Evolutionary conservation across 805 yeast genomes (phyloP).

Genomic region (Metschnikowia picachoensis): DNA sequence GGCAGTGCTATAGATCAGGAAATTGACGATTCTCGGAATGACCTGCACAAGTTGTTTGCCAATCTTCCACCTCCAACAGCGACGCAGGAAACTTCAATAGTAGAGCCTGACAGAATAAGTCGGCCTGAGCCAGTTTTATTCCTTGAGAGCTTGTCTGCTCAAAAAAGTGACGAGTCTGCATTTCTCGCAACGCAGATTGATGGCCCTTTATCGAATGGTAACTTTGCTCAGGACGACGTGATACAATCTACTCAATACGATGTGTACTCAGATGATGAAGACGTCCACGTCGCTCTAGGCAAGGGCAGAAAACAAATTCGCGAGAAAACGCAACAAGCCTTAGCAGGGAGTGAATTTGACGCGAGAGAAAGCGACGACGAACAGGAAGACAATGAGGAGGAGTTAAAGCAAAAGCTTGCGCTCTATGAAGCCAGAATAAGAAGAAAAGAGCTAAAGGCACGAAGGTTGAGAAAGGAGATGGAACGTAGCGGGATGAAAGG

Average conservation of each 20-base stretch:
- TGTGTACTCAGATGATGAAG: conserved; percentile 21
- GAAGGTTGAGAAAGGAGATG: conserved; percentile 45
- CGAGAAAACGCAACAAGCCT: not conserved
- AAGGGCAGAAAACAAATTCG: conserved; percentile 23
- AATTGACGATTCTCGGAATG: not conserved
- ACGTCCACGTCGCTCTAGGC: conserved; percentile 23
- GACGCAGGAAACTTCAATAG: conserved; percentile 5
- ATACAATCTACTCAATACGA: conserved; percentile 8
- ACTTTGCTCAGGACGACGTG: conserved; percentile 9
- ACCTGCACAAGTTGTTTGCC: conserved; percentile 20
- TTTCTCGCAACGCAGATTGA: conserved; percentile 19
- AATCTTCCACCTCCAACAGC: conserved; percentile 26
- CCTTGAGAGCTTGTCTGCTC: conserved; percentile 18
- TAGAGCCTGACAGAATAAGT: not conserved
- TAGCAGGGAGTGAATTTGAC: conserved; percentile 13
- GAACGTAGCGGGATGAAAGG: conserved; percentile 54
- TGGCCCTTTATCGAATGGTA: not conserved
- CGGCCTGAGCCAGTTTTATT: conserved; percentile 20
- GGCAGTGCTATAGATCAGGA: conserved; percentile 1
- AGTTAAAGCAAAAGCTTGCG: conserved; percentile 30
- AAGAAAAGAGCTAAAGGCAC: conserved; percentile 30
- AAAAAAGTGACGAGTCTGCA: conserved; percentile 13
- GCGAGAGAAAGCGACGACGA: conserved; percentile 19
- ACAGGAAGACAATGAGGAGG: conserved; percentile 24
- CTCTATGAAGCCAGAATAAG: conserved; percentile 37